Evolutionary conservation across 148 eudicot species (phyloP).

Genomic region (Chenopodium quinoa): DNA sequence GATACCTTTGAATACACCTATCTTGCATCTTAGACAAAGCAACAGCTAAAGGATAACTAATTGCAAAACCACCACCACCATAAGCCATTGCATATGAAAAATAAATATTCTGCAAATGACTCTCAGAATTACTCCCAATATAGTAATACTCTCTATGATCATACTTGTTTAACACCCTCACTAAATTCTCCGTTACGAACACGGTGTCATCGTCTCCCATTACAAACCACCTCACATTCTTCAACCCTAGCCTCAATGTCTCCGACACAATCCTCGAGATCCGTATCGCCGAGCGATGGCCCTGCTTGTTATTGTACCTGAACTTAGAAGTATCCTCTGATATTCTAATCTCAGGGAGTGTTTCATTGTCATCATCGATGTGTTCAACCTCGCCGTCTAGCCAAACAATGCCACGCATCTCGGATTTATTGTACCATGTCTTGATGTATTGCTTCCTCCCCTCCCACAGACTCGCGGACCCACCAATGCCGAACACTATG

Average conservation of each 20-base stretch:
- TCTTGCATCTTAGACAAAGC: constrained; percentile 85
- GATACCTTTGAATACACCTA: constrained; percentile 72
- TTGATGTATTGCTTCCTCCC: constrained; percentile 73
- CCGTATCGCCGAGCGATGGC: constrained; percentile 84
- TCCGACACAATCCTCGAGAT: constrained; percentile 83
- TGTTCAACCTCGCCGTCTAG: constrained; percentile 45
- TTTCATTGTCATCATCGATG: constrained; percentile 6
- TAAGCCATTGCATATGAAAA: constrained; percentile 91
- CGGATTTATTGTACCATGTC: constrained; percentile 62
- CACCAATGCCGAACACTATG: constrained; percentile 85
- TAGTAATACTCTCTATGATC: constrained; percentile 72
- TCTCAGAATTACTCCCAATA: constrained; percentile 73
- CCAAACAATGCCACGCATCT: constrained; percentile 76
- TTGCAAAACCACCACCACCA: constrained; percentile 93
- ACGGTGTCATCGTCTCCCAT: constrained; percentile 92
- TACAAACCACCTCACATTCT: constrained; percentile 75
- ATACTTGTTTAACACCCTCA: constrained; percentile 59
- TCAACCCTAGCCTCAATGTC: constrained; percentile 50
- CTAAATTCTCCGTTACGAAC: constrained; percentile 69
- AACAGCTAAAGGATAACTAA: constrained; percentile 79
- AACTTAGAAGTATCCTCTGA: constrained; percentile 64
- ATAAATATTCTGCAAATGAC: constrained; percentile 78
- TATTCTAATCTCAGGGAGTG: constrained; percentile 51
- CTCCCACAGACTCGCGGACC: constrained; percentile 72
- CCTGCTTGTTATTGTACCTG: constrained; percentile 56